These are phyloP conservation scores for Capsicum chinense DNA, from an alignment of 257 asterid genomes.

Conservation along the genomic window DNA sequence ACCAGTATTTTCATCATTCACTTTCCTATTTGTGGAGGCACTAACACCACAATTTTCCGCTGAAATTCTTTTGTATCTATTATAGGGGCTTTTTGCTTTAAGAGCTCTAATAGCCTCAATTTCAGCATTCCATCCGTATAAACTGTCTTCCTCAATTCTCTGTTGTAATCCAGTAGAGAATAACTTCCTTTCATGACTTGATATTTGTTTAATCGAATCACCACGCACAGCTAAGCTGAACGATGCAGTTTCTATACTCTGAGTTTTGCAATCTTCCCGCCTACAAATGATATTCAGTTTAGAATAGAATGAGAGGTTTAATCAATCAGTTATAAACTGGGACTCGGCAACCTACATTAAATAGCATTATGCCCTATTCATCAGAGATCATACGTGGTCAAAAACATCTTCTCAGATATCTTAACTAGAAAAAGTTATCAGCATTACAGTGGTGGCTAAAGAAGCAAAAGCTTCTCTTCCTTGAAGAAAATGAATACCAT, in stretches of 20 bases:
- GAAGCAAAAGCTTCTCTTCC: background rate
- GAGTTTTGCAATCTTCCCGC: slow-evolving; percentile 51
- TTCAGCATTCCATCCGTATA: slow-evolving; percentile 26
- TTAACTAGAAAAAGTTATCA: slow-evolving; percentile 11
- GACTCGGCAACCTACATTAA: slow-evolving; percentile 23
- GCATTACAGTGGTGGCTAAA: slow-evolving; percentile 12
- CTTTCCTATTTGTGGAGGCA: slow-evolving; percentile 12
- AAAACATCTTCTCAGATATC: background rate
- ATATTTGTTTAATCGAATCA: slow-evolving; percentile 47
- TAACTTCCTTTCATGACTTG: slow-evolving; percentile 38
- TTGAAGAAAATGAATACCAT: background rate
- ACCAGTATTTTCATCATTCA: slow-evolving; percentile 23
- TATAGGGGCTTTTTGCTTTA: slow-evolving; percentile 31
- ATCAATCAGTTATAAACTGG: slow-evolving; percentile 15
- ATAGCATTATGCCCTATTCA: slow-evolving; percentile 16
- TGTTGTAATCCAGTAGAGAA: slow-evolving; percentile 29
- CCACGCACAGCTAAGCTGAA: slow-evolving; percentile 39
- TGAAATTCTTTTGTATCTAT: slow-evolving; percentile 4
- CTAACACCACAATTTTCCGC: slow-evolving; percentile 1
- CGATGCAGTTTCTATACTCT: slow-evolving; percentile 35
- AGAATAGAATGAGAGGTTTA: slow-evolving; percentile 17
- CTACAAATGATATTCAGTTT: slow-evolving; percentile 46
- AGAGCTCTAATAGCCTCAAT: slow-evolving; percentile 27
- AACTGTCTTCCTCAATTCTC: slow-evolving; percentile 31
- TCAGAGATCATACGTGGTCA: slow-evolving; percentile 19